Evolutionary conservation across 1,284 basidiomycete species (phyloP), one percentile per base, ranked within the genome.

Genomic region (Takashimella koratensis): DNA sequence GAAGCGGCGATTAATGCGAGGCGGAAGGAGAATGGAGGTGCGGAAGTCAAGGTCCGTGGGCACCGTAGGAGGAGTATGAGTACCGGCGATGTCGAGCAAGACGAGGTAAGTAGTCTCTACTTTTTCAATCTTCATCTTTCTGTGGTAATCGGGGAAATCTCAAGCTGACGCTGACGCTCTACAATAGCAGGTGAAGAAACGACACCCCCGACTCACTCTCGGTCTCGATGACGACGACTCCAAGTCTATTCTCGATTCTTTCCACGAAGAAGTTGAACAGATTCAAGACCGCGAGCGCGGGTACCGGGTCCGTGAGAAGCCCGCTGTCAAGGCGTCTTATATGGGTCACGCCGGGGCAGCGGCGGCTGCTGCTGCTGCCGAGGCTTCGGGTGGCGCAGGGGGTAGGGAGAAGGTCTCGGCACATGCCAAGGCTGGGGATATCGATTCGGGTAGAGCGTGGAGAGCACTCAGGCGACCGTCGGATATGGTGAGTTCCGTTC

Each of bases 381-480:
- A n/a, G n/a, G n/a, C n/a, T n/a, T n/a, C n/a, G n/a, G 30, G 30
- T 8, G 30, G 30, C 8, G 30, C 10, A 36, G 16, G 10, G 16
- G 30, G 30, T 36, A 16, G 10, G 30, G 30, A 36, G 10, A 36
- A 36, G 30, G 30, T 36, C 16, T 36, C 30, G 16, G 30, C 30
- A 3, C 88, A 90, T 71, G 79, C 83, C 65, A 77, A 79, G 25
- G 85, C 87, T 41, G 90, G 90, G 16, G 91, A 94, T 71, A 79
- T 92, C 23, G 86, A 91, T 64, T 77, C 78, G 36, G 87, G 88
- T 5, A 86, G 84, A 67, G 92, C 93, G 1, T 98, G 95, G 94
- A 83, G 85, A 66, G 81, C 86, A 25, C 84, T 97, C 42, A 83
- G 90, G 54, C 79, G 92, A 23, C 91, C 93, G 3, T 94, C 90